Evolutionary conservation across 257 asterid species (phyloP), one percentile per base, ranked within the genome.

Genomic region (Jaltomata sinuosa): DNA sequence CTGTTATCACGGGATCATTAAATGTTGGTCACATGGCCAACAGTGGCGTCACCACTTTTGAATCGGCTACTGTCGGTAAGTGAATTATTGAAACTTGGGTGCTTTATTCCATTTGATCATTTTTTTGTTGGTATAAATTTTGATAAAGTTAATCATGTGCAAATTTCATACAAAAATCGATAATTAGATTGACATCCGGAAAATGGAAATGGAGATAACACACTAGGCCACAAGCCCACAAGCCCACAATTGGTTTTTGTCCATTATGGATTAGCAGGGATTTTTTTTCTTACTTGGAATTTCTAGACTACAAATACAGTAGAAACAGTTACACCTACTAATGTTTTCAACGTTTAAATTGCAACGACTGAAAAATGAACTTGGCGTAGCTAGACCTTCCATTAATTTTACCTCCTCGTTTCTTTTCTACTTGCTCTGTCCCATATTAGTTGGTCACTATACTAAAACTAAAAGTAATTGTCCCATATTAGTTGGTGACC

Each of bases 11-110:
- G 1, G 92, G 91, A 8, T 88, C 91, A 15, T 4, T 85, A 69
- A 88, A 89, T 61, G 93, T 88, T 0, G 92, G 90, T 45, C 72
- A 81, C 74, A 83, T 83, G 81, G 59, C 40, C 25, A 45, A 74
- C 15, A 25, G 15, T 10, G 91, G 91, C 8, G 38, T 89, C 40
- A 62, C 92, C 22, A 89, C 93, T 31, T 81, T 76, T 65, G 55
- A 61, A 42, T 84, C 93, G 22, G 88, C 93, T 29, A 89, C 91
- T 10, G 86, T 89, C 10, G 91, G 91, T 89, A 31, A 83, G 88
- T 64, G 0, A 29, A 27, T 64, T 64, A 64, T 29, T 29, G 5
- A 0, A 11, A 11, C 38, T 61, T 59, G 19, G 8, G 3, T 25
- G 69, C 18, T 25, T 61, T 15, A 11, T 61, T 61, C 8, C 68